Conservation (phyloP, 164 flowering plant species). For the Vitis labrusca region DNA sequence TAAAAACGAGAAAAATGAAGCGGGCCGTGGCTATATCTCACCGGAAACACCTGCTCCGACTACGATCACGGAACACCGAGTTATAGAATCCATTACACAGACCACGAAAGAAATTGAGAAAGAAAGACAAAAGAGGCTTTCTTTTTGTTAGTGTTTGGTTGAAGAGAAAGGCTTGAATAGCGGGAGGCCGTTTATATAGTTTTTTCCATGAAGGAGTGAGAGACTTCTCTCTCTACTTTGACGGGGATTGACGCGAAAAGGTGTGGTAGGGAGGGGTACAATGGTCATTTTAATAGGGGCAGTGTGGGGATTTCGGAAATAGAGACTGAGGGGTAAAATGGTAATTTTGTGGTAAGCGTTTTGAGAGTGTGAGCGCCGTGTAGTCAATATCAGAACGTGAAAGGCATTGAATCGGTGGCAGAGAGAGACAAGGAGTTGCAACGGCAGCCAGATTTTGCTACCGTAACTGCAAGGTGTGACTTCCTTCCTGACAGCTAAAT, state of each 20-base stretch:
- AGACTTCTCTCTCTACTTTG: not conserved
- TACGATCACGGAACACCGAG: slow-evolving; percentile 68
- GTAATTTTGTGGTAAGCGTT: not conserved
- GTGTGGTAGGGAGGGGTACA: not conserved
- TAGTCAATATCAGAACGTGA: slow-evolving; percentile 3
- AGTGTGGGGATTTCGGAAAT: too few relatives aligned
- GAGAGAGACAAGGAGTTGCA: too few relatives aligned
- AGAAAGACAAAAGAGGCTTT: slow-evolving; percentile 13
- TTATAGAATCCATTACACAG: slow-evolving; percentile 45
- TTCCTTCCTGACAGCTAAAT: too few relatives aligned
- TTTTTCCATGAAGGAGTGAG: not conserved
- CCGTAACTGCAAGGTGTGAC: too few relatives aligned
- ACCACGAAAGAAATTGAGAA: slow-evolving; percentile 4
- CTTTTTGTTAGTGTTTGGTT: slow-evolving; percentile 1
- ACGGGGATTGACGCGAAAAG: not conserved
- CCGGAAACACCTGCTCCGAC: slow-evolving; percentile 94
- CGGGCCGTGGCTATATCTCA: slow-evolving; percentile 11
- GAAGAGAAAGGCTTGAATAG: slow-evolving; percentile 21
- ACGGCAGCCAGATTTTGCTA: too few relatives aligned
- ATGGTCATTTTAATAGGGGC: slow-evolving; percentile 3
- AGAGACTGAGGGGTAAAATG: not conserved
- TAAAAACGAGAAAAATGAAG: not conserved
- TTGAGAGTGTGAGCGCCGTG: not conserved
- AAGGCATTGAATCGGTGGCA: not conserved
- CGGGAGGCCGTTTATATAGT: slow-evolving; percentile 43